Conservation (phyloP, 495 filamentous ascomycete genomes). For the Trichoderma gamsii region DNA sequence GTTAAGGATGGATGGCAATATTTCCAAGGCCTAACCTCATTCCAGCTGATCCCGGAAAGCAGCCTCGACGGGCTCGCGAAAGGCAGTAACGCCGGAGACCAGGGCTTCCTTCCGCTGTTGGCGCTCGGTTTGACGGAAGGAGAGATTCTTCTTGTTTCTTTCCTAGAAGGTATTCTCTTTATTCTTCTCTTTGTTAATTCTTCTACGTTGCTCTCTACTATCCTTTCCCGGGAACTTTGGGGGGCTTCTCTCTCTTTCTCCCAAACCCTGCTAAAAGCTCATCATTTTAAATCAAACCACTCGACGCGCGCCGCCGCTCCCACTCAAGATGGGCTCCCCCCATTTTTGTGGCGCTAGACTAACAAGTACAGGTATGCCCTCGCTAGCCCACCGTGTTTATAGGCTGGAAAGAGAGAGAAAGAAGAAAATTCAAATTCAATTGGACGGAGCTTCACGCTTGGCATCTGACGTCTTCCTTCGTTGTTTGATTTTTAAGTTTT, state of each 20-base stretch:
- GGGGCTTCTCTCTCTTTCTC: background rate
- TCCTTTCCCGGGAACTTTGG: background rate
- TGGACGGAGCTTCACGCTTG: no score
- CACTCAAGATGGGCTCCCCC: background rate
- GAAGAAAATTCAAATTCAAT: no score
- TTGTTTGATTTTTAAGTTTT: no score
- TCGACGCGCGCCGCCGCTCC: background rate
- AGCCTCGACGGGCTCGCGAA: no score
- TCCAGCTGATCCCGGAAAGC: background rate
- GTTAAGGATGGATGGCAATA: background rate
- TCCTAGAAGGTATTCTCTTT: no score
- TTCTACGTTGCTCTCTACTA: no score
- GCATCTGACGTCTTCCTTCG: no score
- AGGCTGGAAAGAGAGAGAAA: no score
- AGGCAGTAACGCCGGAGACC: background rate
- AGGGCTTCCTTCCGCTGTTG: background rate
- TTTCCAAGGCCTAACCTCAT: background rate
- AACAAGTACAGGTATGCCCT: background rate
- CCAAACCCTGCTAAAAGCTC: background rate
- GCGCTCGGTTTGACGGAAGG: no score
- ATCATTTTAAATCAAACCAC: slow-evolving; percentile 1
- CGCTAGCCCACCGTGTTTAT: background rate
- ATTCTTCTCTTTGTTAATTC: no score
- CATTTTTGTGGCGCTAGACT: background rate
- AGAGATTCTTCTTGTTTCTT: no score